These are phyloP conservation scores for Citrullus amarus DNA, from an alignment of 306 rosid species.

Conservation along the genomic window DNA sequence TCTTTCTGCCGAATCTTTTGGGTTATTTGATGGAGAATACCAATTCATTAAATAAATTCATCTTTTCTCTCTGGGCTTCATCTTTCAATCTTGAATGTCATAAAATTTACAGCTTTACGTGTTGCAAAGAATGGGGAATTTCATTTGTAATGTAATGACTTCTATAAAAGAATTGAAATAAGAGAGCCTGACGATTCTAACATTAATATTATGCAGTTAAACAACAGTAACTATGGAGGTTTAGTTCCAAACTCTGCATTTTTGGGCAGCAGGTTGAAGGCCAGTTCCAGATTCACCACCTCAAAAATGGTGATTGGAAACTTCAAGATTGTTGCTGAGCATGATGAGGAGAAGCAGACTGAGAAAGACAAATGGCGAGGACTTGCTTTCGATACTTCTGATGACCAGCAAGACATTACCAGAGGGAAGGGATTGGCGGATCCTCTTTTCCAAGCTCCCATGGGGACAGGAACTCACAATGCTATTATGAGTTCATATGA, in stretches of 20 bases:
- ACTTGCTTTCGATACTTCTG: slow-evolving; percentile 61
- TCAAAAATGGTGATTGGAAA: slow-evolving; percentile 20
- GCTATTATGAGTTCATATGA: slow-evolving; percentile 74
- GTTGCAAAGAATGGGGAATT: not conserved
- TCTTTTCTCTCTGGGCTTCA: not conserved
- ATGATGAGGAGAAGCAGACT: slow-evolving; percentile 50
- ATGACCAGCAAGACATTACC: slow-evolving; percentile 84
- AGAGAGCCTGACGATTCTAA: not conserved
- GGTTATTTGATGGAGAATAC: not conserved
- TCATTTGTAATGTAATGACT: not conserved
- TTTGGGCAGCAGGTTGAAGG: slow-evolving; percentile 31
- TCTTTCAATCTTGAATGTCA: not conserved
- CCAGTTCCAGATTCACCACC: slow-evolving; percentile 11
- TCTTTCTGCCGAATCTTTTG: slow-evolving; percentile 9
- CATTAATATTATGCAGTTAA: slow-evolving; percentile 29
- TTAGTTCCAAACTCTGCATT: slow-evolving; percentile 32
- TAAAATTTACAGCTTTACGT: not conserved
- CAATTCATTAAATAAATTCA: not conserved
- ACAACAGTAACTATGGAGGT: slow-evolving; percentile 23
- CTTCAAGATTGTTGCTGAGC: slow-evolving; percentile 32
- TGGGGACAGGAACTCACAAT: slow-evolving; percentile 57
- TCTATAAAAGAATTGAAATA: not conserved
- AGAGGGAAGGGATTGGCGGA: slow-evolving; percentile 85
- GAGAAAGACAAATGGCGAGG: slow-evolving; percentile 69
- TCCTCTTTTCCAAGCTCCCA: slow-evolving; percentile 64